These are phyloP conservation scores for Meyerozyma carpophila DNA, from an alignment of 1,139 yeast genomes.

Conservation along the genomic window DNA sequence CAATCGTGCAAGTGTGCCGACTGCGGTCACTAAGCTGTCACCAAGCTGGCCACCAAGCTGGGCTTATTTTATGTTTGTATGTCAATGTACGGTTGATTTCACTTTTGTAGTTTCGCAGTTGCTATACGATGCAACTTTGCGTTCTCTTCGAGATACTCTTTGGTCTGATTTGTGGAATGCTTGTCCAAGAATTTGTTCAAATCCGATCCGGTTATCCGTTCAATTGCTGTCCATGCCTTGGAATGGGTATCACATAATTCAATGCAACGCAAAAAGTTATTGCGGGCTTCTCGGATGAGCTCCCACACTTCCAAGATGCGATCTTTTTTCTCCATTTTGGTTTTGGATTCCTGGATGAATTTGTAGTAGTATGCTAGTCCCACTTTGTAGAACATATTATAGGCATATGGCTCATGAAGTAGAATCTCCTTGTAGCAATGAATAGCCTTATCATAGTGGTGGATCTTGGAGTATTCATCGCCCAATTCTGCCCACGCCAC, in stretches of 20 bases:
- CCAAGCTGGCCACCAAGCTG: too few species aligned
- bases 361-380: conserved; percentile 33
- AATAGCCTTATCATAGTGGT: conserved; percentile 64
- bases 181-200: conserved; percentile 1
- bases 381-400: conserved; percentile 59
- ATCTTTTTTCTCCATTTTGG: conserved; percentile 13
- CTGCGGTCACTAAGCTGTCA: not conserved
- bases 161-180: conserved; percentile 3
- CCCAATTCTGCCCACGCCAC: conserved; percentile 77
- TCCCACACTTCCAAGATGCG: conserved; percentile 12
- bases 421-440: conserved; percentile 67
- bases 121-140: not conserved
- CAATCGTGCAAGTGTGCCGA: not conserved
- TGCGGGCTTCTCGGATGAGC: conserved; percentile 33
- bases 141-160: conserved; percentile 3
- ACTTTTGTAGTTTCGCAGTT: not conserved
- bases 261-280: conserved; percentile 61
- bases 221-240: conserved; percentile 76
- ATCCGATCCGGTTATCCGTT: conserved; percentile 24
- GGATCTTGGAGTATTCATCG: conserved; percentile 51
- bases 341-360: conserved; percentile 10
- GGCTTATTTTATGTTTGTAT: not conserved
- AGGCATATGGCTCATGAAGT: conserved; percentile 65
- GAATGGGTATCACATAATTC: conserved; percentile 69
- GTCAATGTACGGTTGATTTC: not conserved